These are phyloP conservation scores for Combretum micranthum DNA, from an alignment of 345 rosid species.

Conservation along the genomic window DNA sequence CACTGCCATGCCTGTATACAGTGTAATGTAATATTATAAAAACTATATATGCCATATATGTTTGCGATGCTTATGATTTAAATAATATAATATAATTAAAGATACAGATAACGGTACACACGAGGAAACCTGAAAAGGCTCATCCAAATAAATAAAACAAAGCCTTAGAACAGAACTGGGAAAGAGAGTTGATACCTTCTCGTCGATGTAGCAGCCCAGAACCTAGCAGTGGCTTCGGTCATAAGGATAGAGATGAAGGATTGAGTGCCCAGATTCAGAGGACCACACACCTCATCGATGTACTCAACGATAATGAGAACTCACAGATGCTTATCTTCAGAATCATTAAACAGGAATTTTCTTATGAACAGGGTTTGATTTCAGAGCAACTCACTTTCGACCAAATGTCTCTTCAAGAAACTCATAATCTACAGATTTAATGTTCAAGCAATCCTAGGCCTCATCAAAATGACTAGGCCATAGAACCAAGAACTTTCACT, in stretches of 20 bases:
- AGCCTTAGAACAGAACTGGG: not conserved
- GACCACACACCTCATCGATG: constrained; percentile 57
- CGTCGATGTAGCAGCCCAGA: constrained; percentile 18
- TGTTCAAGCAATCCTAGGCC: constrained; percentile 58
- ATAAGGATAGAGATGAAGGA: constrained; percentile 48
- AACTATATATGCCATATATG: too few species aligned
- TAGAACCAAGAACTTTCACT: not conserved
- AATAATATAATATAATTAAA: too few species aligned
- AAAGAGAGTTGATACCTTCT: constrained; percentile 3
- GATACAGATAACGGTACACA: too few species aligned
- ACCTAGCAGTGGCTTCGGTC: constrained; percentile 56
- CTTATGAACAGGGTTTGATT: constrained; percentile 63
- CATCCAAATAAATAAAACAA: not conserved
- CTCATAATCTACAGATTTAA: constrained; percentile 50
- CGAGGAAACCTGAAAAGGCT: too few species aligned
- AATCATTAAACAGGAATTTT: constrained; percentile 61
- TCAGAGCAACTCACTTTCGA: constrained; percentile 48
- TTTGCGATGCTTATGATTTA: too few species aligned
- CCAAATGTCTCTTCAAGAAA: constrained; percentile 35
- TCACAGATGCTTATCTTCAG: constrained; percentile 48
- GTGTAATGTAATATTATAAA: too few species aligned
- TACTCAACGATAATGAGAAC: constrained; percentile 50
- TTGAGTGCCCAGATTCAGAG: constrained; percentile 27
- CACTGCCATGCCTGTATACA: too few species aligned
- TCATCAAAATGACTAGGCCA: constrained; percentile 60